These are phyloP conservation scores for Typha latifolia DNA, from an alignment of 176 grass and related monocot genomes.

Conservation along the genomic window DNA sequence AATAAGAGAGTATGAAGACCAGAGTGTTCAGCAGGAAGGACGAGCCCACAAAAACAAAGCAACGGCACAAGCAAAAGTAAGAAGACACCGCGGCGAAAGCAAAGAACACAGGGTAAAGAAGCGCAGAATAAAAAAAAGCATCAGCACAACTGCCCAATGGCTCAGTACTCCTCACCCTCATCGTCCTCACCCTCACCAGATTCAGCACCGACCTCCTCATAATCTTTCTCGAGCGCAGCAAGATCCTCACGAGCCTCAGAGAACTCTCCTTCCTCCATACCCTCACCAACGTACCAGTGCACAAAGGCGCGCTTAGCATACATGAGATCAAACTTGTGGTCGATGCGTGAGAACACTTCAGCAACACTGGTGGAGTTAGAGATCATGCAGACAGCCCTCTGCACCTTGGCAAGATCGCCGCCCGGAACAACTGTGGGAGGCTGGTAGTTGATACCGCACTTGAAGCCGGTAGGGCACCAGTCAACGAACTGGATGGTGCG, in stretches of 20 bases:
- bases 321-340: constrained; percentile 7
- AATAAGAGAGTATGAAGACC: too few species aligned
- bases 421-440: neutral
- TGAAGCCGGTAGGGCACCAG: constrained; percentile 1
- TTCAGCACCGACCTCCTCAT: too few species aligned
- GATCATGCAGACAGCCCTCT: constrained; percentile 2
- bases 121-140: too few species aligned
- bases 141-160: too few species aligned
- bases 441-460: constrained; percentile 5
- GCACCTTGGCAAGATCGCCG: constrained; percentile 1
- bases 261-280: constrained; percentile 4
- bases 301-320: neutral
- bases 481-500: neutral
- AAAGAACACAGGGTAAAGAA: too few species aligned
- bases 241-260: neutral
- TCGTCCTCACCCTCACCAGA: too few species aligned
- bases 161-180: too few species aligned
- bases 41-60: too few species aligned
- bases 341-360: constrained; percentile 3
- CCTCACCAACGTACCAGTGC: constrained; percentile 4
- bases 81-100: too few species aligned
- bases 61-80: too few species aligned
- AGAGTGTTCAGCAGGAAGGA: too few species aligned
- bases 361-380: constrained; percentile 5
- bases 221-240: too few species aligned